Evolutionary conservation across 192 early-diverging fungal genomes (phyloP).

Genomic region (Coemansia sp.): DNA sequence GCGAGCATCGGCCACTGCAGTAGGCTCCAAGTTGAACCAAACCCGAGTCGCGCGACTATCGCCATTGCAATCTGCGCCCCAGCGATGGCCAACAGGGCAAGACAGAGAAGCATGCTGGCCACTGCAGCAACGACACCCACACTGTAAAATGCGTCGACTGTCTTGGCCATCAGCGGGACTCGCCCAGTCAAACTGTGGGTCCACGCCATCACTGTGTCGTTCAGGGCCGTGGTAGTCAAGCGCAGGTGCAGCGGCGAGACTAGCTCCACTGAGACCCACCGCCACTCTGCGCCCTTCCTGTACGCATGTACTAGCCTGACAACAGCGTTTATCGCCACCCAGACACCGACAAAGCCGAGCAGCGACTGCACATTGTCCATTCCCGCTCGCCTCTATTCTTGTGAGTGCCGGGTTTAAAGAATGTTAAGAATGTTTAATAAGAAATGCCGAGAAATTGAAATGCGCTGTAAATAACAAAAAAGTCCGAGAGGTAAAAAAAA

Average conservation of each 20-base stretch:
- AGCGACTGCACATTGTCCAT: constrained; percentile 20
- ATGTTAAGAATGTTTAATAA: no score
- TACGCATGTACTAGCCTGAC: constrained; percentile 2
- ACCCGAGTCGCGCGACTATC: constrained; percentile 7
- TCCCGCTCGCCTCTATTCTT: constrained; percentile 6
- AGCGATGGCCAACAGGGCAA: constrained; percentile 17
- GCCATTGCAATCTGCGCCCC: constrained; percentile 26
- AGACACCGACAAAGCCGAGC: constrained; percentile 14
- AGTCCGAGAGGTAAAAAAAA: no score
- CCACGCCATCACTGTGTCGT: constrained; percentile 5
- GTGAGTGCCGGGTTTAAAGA: neutral
- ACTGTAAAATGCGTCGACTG: constrained; percentile 22
- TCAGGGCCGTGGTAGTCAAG: constrained; percentile 19
- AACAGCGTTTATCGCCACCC: constrained; percentile 20
- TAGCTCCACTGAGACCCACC: constrained; percentile 17
- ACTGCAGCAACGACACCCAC: constrained; percentile 11
- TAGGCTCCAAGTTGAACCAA: neutral
- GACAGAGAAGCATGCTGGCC: constrained; percentile 29
- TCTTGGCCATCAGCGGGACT: neutral
- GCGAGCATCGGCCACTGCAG: constrained; percentile 3
- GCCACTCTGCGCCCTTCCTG: neutral
- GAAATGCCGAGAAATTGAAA: no score
- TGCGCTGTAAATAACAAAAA: no score
- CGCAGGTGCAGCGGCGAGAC: constrained; percentile 45
- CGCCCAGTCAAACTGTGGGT: neutral